Evolutionary conservation across 345 rosid species (phyloP).

Genomic region (Hypericum perforatum): DNA sequence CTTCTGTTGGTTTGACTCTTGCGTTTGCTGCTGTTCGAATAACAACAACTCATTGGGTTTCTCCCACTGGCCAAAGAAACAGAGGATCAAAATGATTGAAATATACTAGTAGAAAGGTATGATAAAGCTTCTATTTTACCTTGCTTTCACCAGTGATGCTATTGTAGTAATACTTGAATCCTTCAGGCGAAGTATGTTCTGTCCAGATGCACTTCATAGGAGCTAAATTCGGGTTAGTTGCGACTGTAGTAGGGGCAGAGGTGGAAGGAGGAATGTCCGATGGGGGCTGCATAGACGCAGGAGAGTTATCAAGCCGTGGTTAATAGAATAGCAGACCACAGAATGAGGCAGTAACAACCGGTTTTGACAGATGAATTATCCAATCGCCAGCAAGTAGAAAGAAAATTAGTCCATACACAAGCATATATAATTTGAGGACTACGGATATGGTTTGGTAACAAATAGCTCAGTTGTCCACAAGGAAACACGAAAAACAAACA

Average conservation of each 20-base stretch:
- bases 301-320: constrained; percentile 30
- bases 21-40: constrained; percentile 33
- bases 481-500: too few relatives aligned
- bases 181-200: constrained; percentile 95
- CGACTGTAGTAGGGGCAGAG: constrained; percentile 29
- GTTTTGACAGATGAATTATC: too few relatives aligned
- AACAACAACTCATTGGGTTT: constrained; percentile 80
- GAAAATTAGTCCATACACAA: too few relatives aligned
- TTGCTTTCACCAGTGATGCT: constrained; percentile 73
- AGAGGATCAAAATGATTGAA: constrained; percentile 9
- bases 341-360: background rate
- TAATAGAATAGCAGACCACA: constrained; percentile 55
- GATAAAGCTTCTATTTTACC: constrained; percentile 36
- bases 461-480: too few relatives aligned
- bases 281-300: constrained; percentile 33
- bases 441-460: too few relatives aligned
- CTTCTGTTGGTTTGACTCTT: constrained; percentile 43
- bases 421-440: too few relatives aligned
- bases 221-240: constrained; percentile 23
- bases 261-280: constrained; percentile 39
- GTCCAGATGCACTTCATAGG: constrained; percentile 77
- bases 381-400: too few relatives aligned
- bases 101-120: constrained; percentile 5
- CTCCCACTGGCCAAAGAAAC: constrained; percentile 57
- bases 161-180: constrained; percentile 89